phyloP scores from a whole-genome alignment of 1,284 basidiomycete species.

The Pseudozyma thailandica region DNA sequence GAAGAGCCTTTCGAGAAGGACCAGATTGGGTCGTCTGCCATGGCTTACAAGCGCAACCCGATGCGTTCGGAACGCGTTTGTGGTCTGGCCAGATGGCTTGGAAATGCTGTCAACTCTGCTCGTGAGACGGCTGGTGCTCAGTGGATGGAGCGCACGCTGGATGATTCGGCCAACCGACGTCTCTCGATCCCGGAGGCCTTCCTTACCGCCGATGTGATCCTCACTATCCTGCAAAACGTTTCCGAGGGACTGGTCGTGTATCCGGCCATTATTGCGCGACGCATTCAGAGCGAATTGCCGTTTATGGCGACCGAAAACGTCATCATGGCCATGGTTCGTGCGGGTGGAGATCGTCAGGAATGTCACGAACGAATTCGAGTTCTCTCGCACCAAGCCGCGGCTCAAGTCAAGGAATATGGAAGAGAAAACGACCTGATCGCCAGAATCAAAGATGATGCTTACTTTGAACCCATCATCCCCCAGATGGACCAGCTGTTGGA shows the following conservation, averaged over 20 bases:
- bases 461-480: constrained; percentile 74
- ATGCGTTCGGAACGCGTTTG: constrained; percentile 99
- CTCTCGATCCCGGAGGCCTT: constrained; percentile 97
- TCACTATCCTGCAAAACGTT: constrained; percentile 95
- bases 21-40: constrained; percentile 92
- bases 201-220: constrained; percentile 94
- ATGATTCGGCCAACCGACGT: constrained; percentile 86
- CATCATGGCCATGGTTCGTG: constrained; percentile 98
- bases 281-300: constrained; percentile 92
- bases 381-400: constrained; percentile 92
- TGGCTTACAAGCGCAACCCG: constrained; percentile 99
- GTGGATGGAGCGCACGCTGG: constrained; percentile 68
- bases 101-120: constrained; percentile 62
- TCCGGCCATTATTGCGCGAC: constrained; percentile 90
- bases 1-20: constrained; percentile 99
- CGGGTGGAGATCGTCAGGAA: constrained; percentile 92
- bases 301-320: constrained; percentile 97
- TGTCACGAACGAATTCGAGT: constrained; percentile 96
- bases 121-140: constrained; percentile 70
- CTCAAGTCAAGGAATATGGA: constrained; percentile 94
- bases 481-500: constrained; percentile 70
- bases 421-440: constrained; percentile 96
- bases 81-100: constrained; percentile 87
- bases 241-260: constrained; percentile 97
- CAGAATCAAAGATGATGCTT: constrained; percentile 77